Evolutionary conservation across 1,284 basidiomycete genomes (phyloP).

Genomic region (Athelia sp.): DNA sequence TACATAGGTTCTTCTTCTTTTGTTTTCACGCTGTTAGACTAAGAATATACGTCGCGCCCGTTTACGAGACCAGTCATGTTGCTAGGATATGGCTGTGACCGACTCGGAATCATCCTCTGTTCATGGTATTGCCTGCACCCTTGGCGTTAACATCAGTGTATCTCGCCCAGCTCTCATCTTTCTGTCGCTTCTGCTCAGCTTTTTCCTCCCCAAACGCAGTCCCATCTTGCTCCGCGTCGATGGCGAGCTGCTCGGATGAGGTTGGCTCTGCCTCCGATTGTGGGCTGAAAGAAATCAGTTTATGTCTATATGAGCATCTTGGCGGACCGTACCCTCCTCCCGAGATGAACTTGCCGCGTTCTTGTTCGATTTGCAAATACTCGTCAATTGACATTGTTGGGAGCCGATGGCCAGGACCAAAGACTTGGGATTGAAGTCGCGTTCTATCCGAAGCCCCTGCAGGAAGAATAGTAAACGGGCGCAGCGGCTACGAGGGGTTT

Average conservation of each 20-base stretch:
- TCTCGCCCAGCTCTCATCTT: slow-evolving; percentile 85
- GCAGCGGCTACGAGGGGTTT: slow-evolving; percentile 54
- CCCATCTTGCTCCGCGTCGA: slow-evolving; percentile 85
- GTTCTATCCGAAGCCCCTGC: slow-evolving; percentile 62
- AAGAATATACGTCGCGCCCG: not conserved
- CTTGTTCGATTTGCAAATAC: slow-evolving; percentile 83
- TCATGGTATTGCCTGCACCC: slow-evolving; percentile 94
- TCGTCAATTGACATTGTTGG: slow-evolving; percentile 98
- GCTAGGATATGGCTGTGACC: not conserved
- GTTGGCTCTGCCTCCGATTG: slow-evolving; percentile 66
- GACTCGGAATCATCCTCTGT: slow-evolving; percentile 59
- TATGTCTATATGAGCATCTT: slow-evolving; percentile 6
- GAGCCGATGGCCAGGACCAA: slow-evolving; percentile 80
- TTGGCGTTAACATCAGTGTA: slow-evolving; percentile 78
- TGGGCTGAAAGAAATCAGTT: slow-evolving; percentile 40
- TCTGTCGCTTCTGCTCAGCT: slow-evolving; percentile 70
- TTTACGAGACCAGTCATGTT: too few relatives aligned
- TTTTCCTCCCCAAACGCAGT: slow-evolving; percentile 66
- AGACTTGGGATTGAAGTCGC: slow-evolving; percentile 76
- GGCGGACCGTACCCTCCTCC: slow-evolving; percentile 66
- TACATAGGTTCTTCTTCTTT: not conserved
- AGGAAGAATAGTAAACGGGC: slow-evolving; percentile 90
- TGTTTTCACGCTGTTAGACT: too few relatives aligned
- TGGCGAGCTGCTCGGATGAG: slow-evolving; percentile 68
- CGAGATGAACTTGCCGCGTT: slow-evolving; percentile 82